Conservation (phyloP, 306 rosid genomes). For the Prinsepia uniflora region DNA sequence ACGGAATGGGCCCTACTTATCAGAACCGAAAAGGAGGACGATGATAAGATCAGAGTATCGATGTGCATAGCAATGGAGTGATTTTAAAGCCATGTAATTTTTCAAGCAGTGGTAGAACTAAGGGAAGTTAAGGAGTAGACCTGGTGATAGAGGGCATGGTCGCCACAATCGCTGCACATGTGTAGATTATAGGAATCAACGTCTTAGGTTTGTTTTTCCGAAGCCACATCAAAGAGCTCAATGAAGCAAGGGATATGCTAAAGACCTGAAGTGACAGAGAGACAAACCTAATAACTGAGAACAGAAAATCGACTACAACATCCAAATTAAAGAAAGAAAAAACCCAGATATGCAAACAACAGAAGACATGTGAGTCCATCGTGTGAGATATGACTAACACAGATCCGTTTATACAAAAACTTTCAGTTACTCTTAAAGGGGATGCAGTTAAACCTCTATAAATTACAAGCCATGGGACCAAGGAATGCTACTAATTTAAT, state of each 20-base stretch:
- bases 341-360: too few species aligned
- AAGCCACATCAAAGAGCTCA: constrained; percentile 97
- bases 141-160: constrained; percentile 99
- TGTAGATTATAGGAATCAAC: constrained; percentile 81
- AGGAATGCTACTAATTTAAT: too few species aligned
- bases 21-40: not conserved
- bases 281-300: constrained; percentile 2
- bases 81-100: not conserved
- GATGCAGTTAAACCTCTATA: too few species aligned
- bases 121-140: constrained; percentile 38
- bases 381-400: not conserved
- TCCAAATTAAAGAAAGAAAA: not conserved
- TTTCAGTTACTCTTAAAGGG: not conserved
- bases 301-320: not conserved
- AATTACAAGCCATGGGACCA: too few species aligned
- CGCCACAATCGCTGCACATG: constrained; percentile 72
- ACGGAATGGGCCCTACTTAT: not conserved
- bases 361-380: not conserved
- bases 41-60: not conserved
- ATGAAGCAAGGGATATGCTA: constrained; percentile 91
- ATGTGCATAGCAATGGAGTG: not conserved
- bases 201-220: constrained; percentile 92
- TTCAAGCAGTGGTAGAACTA: not conserved
- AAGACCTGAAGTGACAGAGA: constrained; percentile 54
- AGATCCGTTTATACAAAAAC: not conserved